phyloP scores from a whole-genome alignment of 331 rosid species.

The Quercus tomentella region DNA sequence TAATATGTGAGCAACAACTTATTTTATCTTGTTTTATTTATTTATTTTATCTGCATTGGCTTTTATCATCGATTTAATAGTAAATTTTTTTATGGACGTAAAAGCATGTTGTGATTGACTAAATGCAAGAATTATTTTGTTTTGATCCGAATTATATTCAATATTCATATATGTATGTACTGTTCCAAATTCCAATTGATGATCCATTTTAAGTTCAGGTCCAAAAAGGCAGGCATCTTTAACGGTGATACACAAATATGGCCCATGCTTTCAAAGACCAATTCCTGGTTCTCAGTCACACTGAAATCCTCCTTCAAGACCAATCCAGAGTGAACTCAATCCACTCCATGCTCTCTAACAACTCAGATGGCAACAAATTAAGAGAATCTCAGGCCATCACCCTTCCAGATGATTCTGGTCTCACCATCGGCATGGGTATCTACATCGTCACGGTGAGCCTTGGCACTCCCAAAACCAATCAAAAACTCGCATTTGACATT shows the following conservation, averaged over 20 bases:
- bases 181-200: background rate
- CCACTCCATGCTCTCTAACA: background rate
- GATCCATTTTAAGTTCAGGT: background rate
- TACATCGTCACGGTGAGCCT: background rate
- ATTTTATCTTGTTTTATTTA: too few species aligned
- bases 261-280: background rate
- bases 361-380: background rate
- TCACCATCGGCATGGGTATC: too few species aligned
- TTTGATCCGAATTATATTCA: too few species aligned
- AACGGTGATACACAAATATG: background rate
- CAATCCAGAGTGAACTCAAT: background rate
- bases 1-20: too few species aligned
- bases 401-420: background rate
- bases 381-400: background rate
- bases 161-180: too few species aligned
- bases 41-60: too few species aligned
- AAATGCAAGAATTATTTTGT: too few species aligned
- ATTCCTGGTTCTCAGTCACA: background rate
- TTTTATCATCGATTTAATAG: too few species aligned
- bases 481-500: background rate
- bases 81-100: too few species aligned
- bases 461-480: background rate
- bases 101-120: too few species aligned
- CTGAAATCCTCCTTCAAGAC: slow-evolving; percentile 1
- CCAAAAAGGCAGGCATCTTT: background rate